A percentile compares a stretch with the other conserved stretches of the same genome.
These are phyloP conservation scores for Tuber melanosporum DNA, from an alignment of 495 filamentous ascomycete species.

Conservation along the genomic window DNA sequence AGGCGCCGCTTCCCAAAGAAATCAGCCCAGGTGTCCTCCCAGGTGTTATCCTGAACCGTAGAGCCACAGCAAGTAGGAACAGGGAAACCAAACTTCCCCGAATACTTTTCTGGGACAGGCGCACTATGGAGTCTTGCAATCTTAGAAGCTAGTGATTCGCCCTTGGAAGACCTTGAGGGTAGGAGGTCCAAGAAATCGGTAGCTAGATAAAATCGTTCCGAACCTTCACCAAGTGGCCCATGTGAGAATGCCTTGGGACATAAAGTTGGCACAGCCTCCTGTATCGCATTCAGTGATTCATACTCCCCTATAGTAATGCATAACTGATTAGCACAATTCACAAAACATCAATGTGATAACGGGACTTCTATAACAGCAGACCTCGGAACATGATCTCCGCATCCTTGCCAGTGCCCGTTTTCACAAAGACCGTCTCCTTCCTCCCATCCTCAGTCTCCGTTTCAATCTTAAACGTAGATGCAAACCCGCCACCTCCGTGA, in stretches of 20 bases:
- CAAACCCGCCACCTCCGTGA: constrained; percentile 67
- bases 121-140: constrained; percentile 74
- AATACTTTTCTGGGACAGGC: constrained; percentile 58
- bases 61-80: constrained; percentile 79
- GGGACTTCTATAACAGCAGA: constrained; percentile 14
- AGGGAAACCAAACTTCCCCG: constrained; percentile 70
- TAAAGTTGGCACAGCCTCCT: constrained; percentile 61
- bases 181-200: constrained; percentile 74
- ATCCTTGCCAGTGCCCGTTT: constrained; percentile 60
- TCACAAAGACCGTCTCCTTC: constrained; percentile 68
- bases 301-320: constrained; percentile 57
- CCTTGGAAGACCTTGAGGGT: constrained; percentile 42
- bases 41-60: constrained; percentile 71
- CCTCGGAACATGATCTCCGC: constrained; percentile 71
- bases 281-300: constrained; percentile 73
- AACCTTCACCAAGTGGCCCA: constrained; percentile 53
- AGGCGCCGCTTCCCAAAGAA: constrained; percentile 76
- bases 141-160: constrained; percentile 61
- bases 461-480: constrained; percentile 63
- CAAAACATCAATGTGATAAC: not conserved
- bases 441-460: constrained; percentile 49
- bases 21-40: constrained; percentile 62
- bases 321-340: constrained; percentile 13
- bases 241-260: constrained; percentile 67
- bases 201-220: constrained; percentile 58